Evolutionary conservation across 257 asterid genomes (phyloP).

Genomic region (Plectranthus barbatus): DNA sequence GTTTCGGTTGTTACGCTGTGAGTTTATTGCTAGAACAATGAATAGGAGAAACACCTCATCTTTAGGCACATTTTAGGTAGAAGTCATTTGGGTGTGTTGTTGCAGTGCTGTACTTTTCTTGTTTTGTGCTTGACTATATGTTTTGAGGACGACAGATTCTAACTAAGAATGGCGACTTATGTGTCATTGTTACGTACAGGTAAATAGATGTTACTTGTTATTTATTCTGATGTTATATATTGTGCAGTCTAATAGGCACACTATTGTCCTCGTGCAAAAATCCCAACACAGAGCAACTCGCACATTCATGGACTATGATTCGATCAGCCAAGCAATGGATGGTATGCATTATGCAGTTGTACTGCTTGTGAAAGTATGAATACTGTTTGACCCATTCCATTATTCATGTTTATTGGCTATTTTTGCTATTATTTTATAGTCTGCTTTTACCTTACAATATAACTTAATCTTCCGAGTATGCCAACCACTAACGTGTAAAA

Average conservation of each 20-base stretch:
- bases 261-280: conserved; percentile 84
- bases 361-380: background rate
- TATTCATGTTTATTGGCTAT: too few relatives aligned
- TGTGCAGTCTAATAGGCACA: conserved; percentile 83
- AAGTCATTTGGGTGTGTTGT: background rate
- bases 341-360: conserved; percentile 32
- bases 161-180: too few relatives aligned
- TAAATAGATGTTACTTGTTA: background rate
- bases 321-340: conserved; percentile 85
- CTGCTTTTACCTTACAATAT: background rate
- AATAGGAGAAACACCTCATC: background rate
- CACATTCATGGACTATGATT: conserved; percentile 87
- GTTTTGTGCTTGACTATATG: too few relatives aligned
- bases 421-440: background rate
- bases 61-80: background rate
- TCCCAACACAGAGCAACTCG: conserved; percentile 79
- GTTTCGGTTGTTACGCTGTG: background rate
- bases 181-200: background rate
- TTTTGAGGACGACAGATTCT: too few relatives aligned
- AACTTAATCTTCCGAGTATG: background rate
- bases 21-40: background rate
- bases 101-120: background rate
- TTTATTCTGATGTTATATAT: background rate
- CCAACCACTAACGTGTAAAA: background rate
- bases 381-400: too few relatives aligned